phyloP scores from a whole-genome alignment of 495 filamentous ascomycete genomes.

The Apiosordaria backusii region DNA sequence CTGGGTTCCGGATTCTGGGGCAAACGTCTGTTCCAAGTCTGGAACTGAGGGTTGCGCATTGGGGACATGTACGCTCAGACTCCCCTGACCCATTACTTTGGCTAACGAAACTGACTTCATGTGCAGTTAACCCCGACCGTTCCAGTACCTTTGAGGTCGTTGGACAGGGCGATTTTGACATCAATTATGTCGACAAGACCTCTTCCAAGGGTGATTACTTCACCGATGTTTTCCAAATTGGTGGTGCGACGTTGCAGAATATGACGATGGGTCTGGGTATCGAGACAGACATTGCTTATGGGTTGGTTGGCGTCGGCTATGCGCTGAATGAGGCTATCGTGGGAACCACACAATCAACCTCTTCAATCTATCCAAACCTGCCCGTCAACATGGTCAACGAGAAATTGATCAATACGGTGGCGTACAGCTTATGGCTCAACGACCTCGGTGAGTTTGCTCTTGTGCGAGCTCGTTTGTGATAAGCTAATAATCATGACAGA shows the following conservation, averaged over 20 bases:
- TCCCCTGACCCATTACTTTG: no score
- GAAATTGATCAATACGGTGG: conserved; percentile 71
- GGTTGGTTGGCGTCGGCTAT: conserved; percentile 89
- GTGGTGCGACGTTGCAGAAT: conserved; percentile 57
- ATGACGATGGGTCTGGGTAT: conserved; percentile 85
- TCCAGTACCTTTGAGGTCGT: conserved; percentile 70
- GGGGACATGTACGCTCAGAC: conserved; percentile 45
- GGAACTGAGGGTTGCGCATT: conserved; percentile 39
- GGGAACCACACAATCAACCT: conserved; percentile 31
- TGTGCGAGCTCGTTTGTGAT: not conserved
- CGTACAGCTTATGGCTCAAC: conserved; percentile 89
- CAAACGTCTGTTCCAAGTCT: conserved; percentile 52
- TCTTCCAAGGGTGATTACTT: conserved; percentile 77
- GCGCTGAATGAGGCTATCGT: conserved; percentile 72
- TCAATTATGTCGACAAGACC: conserved; percentile 81
- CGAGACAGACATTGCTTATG: conserved; percentile 64
- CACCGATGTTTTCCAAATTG: conserved; percentile 71
- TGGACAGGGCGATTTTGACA: conserved; percentile 67
- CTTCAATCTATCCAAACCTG: conserved; percentile 67
- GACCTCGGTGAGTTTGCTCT: conserved; percentile 51
- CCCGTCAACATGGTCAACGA: conserved; percentile 70
- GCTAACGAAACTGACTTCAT: conserved; percentile 17
- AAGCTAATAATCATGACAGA: conserved; percentile 17
- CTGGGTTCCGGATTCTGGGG: conserved; percentile 68
- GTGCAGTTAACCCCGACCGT: conserved; percentile 54